Conservation (phyloP, 805 yeast species). For the Pichia paraexigua region DNA sequence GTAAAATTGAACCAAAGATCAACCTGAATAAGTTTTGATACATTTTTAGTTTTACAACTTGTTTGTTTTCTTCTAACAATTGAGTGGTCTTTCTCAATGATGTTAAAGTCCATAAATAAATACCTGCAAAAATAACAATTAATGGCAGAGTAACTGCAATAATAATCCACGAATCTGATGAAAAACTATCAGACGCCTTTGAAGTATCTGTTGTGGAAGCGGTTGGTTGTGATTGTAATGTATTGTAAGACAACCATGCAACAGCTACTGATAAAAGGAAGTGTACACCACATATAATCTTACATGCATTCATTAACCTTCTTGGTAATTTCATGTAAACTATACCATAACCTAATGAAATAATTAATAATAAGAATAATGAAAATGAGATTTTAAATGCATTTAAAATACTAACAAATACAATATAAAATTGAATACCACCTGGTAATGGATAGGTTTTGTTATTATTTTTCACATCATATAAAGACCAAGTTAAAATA, state of each 20-base stretch:
- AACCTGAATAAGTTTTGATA: conserved; percentile 72
- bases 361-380: conserved; percentile 76
- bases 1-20: conserved; percentile 61
- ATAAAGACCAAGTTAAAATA: conserved; percentile 84
- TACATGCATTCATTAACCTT: conserved; percentile 63
- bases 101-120: conserved; percentile 67
- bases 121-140: conserved; percentile 55
- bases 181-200: conserved; percentile 43
- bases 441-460: conserved; percentile 30
- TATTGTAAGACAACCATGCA: conserved; percentile 37
- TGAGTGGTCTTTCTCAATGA: conserved; percentile 70
- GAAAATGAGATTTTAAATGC: conserved; percentile 80
- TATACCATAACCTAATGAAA: conserved; percentile 90
- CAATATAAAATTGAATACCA: conserved; percentile 63
- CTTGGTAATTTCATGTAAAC: conserved; percentile 79
- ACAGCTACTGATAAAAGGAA: conserved; percentile 48
- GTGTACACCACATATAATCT: conserved; percentile 49
- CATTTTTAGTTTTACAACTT: conserved; percentile 82
- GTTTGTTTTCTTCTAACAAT: conserved; percentile 75
- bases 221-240: conserved; percentile 27
- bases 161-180: conserved; percentile 38
- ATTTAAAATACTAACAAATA: conserved; percentile 69
- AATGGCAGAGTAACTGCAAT: conserved; percentile 63
- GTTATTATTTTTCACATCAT: conserved; percentile 64
- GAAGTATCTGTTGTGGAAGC: conserved; percentile 25